These are phyloP conservation scores for Gossypium australe DNA, from an alignment of 345 rosid species.

Conservation along the genomic window DNA sequence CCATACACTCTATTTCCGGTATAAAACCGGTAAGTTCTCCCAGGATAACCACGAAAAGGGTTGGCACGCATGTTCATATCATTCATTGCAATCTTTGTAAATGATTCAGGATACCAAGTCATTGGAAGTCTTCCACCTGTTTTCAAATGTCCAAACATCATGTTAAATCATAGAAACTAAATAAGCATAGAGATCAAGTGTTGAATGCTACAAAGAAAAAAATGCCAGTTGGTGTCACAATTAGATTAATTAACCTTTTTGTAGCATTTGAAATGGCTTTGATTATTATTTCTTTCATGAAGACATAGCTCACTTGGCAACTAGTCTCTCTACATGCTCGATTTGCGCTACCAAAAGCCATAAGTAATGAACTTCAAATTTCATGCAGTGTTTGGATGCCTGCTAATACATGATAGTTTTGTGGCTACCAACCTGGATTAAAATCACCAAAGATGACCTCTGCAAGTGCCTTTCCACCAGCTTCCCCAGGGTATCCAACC, in stretches of 20 bases:
- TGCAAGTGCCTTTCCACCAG: slow-evolving; percentile 82
- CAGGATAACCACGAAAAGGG: slow-evolving; percentile 66
- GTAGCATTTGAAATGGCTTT: slow-evolving; percentile 1
- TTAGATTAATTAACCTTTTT: neutral
- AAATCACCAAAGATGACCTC: slow-evolving; percentile 69
- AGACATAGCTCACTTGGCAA: neutral
- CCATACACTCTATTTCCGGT: slow-evolving; percentile 53
- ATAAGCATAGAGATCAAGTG: neutral
- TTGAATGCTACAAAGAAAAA: neutral
- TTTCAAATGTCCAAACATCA: slow-evolving; percentile 12
- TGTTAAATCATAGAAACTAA: slow-evolving; percentile 3
- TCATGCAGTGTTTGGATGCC: neutral
- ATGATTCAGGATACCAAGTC: slow-evolving; percentile 91
- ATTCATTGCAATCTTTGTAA: slow-evolving; percentile 64
- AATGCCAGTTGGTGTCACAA: neutral
- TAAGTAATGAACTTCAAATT: neutral
- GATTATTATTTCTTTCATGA: neutral
- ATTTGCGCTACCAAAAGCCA: slow-evolving; percentile 7
- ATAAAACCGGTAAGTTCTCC: slow-evolving; percentile 88
- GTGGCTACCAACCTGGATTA: slow-evolving; percentile 70
- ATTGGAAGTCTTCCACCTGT: slow-evolving; percentile 87
- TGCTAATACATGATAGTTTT: neutral
- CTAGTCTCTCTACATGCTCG: neutral
- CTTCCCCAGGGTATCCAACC: slow-evolving; percentile 94
- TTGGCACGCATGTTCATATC: slow-evolving; percentile 87